These are phyloP conservation scores for Crataegus laevigata DNA, from an alignment of 306 rosid species.

Conservation along the genomic window DNA sequence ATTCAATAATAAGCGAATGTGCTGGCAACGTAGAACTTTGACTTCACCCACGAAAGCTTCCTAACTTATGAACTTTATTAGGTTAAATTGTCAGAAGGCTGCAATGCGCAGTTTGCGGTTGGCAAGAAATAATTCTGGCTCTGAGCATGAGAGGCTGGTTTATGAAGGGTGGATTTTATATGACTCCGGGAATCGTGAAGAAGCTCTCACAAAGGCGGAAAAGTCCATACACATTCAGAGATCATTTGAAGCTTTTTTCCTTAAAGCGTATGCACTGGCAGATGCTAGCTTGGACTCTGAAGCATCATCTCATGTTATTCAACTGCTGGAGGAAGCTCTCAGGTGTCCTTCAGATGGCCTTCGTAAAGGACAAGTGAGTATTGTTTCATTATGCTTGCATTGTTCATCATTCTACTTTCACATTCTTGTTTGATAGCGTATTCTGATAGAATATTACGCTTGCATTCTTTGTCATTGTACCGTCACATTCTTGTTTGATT, in stretches of 20 bases:
- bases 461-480: neutral
- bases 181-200: constrained; percentile 66
- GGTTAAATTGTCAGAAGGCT: constrained; percentile 81
- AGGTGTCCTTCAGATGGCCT: constrained; percentile 85
- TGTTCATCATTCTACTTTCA: neutral
- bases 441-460: neutral
- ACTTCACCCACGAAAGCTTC: neutral
- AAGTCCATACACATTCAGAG: constrained; percentile 56
- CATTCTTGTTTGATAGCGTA: constrained; percentile 7
- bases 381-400: neutral
- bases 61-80: constrained; percentile 10
- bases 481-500: constrained; percentile 13
- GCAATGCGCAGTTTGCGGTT: constrained; percentile 68
- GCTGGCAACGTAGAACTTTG: neutral
- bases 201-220: constrained; percentile 57
- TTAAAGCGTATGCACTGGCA: constrained; percentile 68
- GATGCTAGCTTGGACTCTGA: constrained; percentile 54
- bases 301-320: constrained; percentile 53
- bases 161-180: constrained; percentile 93
- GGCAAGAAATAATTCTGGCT: constrained; percentile 67
- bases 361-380: constrained; percentile 81
- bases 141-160: constrained; percentile 62
- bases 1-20: neutral
- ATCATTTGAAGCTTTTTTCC: constrained; percentile 79
- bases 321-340: constrained; percentile 71